phyloP scores from a whole-genome alignment of 345 rosid genomes.

The Aquilaria malaccensis region DNA sequence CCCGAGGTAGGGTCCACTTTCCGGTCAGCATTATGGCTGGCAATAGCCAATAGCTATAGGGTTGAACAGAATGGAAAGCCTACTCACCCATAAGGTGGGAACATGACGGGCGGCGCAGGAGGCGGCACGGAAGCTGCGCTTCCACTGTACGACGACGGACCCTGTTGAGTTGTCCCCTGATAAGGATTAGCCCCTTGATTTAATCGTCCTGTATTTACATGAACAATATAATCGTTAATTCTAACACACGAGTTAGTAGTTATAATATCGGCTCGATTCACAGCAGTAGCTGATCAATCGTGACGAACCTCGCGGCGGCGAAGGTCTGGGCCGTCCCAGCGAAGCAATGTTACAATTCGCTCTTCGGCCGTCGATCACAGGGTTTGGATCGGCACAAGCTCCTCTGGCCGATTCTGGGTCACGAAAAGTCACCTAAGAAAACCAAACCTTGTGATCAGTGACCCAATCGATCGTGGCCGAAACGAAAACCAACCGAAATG shows the following conservation, averaged over 20 bases:
- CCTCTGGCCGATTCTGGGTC: constrained; percentile 83
- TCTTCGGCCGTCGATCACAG: constrained; percentile 81
- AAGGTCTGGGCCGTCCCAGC: constrained; percentile 74
- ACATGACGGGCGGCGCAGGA: constrained; percentile 33
- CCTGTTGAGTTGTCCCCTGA: constrained; percentile 30
- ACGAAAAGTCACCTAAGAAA: constrained; percentile 69
- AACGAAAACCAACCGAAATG: neutral
- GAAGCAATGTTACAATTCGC: constrained; percentile 95
- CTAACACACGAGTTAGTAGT: too few species aligned
- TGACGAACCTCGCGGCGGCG: constrained; percentile 67
- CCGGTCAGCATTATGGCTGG: neutral
- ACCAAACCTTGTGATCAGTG: neutral
- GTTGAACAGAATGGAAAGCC: constrained; percentile 6
- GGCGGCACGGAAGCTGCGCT: constrained; percentile 37
- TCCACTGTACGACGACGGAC: constrained; percentile 39
- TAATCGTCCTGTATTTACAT: constrained; percentile 37
- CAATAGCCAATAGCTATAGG: neutral
- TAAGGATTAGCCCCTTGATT: constrained; percentile 53
- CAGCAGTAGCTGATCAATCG: neutral
- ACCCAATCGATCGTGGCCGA: neutral
- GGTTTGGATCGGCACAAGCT: constrained; percentile 77
- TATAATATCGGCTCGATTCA: neutral
- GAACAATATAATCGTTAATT: neutral
- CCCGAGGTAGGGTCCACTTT: constrained; percentile 23
- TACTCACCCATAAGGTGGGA: constrained; percentile 56